Base-by-base conservation (phyloP, 345 rosid species). In the Eucalyptus victrix region DNA sequence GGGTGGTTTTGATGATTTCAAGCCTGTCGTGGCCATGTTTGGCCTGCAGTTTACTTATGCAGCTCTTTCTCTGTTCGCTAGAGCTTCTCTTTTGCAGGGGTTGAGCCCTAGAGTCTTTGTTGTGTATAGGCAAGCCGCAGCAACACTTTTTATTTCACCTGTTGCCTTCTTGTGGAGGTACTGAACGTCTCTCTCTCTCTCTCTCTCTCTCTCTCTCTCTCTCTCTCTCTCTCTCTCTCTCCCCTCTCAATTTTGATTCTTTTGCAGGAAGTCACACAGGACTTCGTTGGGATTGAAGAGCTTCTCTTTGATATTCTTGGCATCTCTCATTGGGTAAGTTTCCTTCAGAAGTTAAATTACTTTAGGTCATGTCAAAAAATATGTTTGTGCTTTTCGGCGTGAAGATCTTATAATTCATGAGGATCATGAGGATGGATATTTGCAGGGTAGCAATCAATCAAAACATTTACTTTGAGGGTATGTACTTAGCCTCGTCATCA, bases 311-410 rank as follows among this genome's bases (percentile, higher is more conserved):
- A 92, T 94, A 87, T 92, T 92, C 86, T 34, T 89, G 19, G 62
- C 93, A 53, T 88, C 95, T 28, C 91, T 93, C n/a, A 88, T 94
- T 30, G 95, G 95, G 94, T 94, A 91, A 47, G 49, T 45, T 13
- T 72, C 45, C 44, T 18, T 34, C 44, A 17, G 17, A 86, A 53
- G 42, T 32, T 8, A 34, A 34, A 53, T 49, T n/a, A 19, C 30
- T 40, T 40, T 34, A 2, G 26, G 62, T 32, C 69, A 21, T 54
- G 28, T 44, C 49, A n/a, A 76, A 65, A 49, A 11, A 42, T 24
- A 76, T 7, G 26, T 32, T 49, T 7, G 40, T 12, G 50, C 49
- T 69, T 86, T 14, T 50, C 45, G 23, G 42, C 49, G 24, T 30
- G 21, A 51, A 49, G 62, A 37, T 72, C 86, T 21, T 49, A 11